These are phyloP conservation scores for Sphagnum fallax DNA, from an alignment of 228 moss, liverwort and hornwort species.

Conservation along the genomic window DNA sequence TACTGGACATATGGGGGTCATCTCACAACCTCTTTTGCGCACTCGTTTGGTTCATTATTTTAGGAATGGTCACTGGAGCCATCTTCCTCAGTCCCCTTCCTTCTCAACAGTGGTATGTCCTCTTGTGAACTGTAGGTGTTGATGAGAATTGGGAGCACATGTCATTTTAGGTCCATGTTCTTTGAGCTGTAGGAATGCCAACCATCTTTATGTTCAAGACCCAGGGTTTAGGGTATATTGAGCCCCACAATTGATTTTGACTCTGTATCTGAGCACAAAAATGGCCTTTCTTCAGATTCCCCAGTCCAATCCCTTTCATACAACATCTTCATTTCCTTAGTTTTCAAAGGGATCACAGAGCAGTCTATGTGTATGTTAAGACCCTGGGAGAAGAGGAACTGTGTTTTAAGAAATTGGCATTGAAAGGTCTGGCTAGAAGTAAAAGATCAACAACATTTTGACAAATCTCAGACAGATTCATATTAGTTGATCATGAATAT, in stretches of 20 bases:
- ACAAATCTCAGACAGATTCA: background rate
- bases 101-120: conserved; percentile 7
- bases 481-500: background rate
- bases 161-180: background rate
- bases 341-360: too few relatives aligned
- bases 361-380: background rate
- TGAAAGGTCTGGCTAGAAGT: background rate
- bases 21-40: conserved; percentile 2
- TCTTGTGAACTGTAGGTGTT: background rate
- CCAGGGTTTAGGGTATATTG: background rate
- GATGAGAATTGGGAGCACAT: background rate
- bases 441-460: background rate
- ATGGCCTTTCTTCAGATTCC: background rate
- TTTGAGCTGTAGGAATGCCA: background rate
- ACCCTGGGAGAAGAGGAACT: background rate
- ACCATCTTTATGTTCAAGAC: background rate
- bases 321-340: too few relatives aligned
- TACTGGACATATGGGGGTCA: background rate
- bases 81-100: background rate
- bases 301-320: background rate
- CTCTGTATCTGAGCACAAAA: background rate
- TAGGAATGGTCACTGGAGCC: background rate
- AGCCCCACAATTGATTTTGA: background rate
- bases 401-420: background rate
- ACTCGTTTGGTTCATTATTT: background rate